Base-by-base conservation (phyloP, 768 basidiomycete species). In the Dioszegia hungarica region DNA sequence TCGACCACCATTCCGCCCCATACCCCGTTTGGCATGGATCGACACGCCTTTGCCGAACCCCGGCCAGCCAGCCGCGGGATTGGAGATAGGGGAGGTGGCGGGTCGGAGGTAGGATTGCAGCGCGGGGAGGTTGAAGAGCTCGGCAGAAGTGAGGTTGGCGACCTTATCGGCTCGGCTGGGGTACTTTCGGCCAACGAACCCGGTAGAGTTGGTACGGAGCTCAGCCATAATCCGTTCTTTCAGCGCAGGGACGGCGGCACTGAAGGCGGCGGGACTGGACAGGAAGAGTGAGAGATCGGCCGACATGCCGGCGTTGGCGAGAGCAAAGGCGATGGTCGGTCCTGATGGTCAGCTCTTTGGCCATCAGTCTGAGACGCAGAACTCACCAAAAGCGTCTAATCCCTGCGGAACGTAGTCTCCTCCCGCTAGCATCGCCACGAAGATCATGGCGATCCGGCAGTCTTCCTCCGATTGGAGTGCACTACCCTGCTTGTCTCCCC, bases 341-440 rank as follows among this genome's bases (percentile, higher is more conserved):
- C 74, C 74, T 70, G 50, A 17, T 36, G 20, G 41, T 62, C 47
- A 56, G 60, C 19, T 14, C 24, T 47, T 17, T 2, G 12, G 2
- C 45, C 14, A 25, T 17, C 2, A 5, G 28, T 24, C 12, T 39
- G 28, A 36, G 3, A 34, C 19, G 19, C 20, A n/a, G 55, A n/a
- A n/a, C 72, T 47, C 38, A 75, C 74, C 74, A 47, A 72, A 66
- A 36, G 55, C 60, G 5, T 57, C 54, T n/a, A 73, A 36, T 11
- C 74, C 74, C 34, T 72, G 86, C 46, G 83, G 83, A 50, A 88
- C 82, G 64, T 95, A 97, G 74, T 97, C 92, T 0, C 92, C 92
- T 0, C 92, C 92, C n/a, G 85, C 85, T 66, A 92, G 80, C 1
- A 93, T 79, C 2, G 85, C 90, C 39, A 92, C 86, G 24, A 93